A percentile compares a stretch with the other conserved stretches of the same genome.
Conservation (phyloP, 495 filamentous ascomycete genomes). For the Penicillium tannophilum region DNA sequence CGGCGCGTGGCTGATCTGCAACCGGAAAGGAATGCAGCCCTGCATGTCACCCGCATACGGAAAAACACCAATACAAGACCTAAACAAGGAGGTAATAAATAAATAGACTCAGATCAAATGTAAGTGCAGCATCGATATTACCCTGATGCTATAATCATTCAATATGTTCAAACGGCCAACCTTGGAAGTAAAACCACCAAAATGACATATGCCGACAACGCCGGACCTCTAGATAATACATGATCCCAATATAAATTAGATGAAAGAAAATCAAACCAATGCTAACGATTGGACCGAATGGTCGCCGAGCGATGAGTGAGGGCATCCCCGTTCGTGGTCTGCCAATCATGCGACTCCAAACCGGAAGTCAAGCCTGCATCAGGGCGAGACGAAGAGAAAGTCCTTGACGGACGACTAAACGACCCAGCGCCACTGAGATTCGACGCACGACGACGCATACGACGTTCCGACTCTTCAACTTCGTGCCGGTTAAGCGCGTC, state of each 20-base stretch:
- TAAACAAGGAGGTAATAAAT: not conserved
- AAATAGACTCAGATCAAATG: not conserved
- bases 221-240: constrained; percentile 15
- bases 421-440: constrained; percentile 48
- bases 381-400: constrained; percentile 24
- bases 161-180: constrained; percentile 2
- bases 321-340: constrained; percentile 22
- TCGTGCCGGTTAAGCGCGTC: constrained; percentile 75
- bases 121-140: not conserved
- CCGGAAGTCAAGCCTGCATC: constrained; percentile 33
- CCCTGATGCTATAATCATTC: not conserved
- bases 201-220: not conserved
- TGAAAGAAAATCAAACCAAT: not conserved
- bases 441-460: constrained; percentile 57
- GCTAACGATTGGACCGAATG: constrained; percentile 26
- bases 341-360: constrained; percentile 31
- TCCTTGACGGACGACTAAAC: constrained; percentile 28
- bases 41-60: constrained; percentile 5
- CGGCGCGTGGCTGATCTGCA: constrained; percentile 2
- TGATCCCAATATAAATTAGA: not conserved
- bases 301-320: constrained; percentile 37
- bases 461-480: constrained; percentile 56
- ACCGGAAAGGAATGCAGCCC: constrained; percentile 8
- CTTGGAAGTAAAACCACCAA: not conserved
- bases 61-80: not conserved